These are phyloP conservation scores for Tremella mesenterica DNA, from an alignment of 768 basidiomycete genomes.

Conservation along the genomic window DNA sequence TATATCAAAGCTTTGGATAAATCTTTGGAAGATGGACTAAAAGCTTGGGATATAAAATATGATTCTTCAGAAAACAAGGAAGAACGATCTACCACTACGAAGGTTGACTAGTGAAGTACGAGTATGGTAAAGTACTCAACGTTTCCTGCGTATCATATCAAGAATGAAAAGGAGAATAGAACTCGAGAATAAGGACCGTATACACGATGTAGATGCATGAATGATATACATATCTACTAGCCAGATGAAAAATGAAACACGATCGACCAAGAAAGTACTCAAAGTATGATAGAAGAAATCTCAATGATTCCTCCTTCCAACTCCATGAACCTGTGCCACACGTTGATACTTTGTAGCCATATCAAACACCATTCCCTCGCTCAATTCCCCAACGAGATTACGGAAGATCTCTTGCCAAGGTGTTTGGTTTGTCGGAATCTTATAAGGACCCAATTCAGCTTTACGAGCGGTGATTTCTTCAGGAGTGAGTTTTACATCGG, in stretches of 20 bases:
- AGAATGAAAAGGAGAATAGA: too few species aligned
- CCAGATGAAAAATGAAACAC: too few species aligned
- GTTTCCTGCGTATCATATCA: too few species aligned
- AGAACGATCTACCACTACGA: too few species aligned
- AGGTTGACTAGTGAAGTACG: too few species aligned
- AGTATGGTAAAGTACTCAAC: too few species aligned
- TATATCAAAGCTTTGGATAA: background rate
- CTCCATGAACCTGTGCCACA: slow-evolving; percentile 35
- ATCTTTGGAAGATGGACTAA: background rate
- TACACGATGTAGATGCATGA: too few species aligned
- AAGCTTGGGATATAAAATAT: slow-evolving; percentile 1
- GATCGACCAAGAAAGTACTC: too few species aligned
- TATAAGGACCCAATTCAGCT: slow-evolving; percentile 28
- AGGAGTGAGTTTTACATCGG: slow-evolving; percentile 29
- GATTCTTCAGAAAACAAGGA: too few species aligned
- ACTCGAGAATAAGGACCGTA: too few species aligned
- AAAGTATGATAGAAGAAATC: too few species aligned
- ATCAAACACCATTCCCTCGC: slow-evolving; percentile 43
- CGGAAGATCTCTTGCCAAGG: slow-evolving; percentile 44
- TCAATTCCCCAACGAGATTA: slow-evolving; percentile 33
- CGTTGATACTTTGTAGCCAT: slow-evolving; percentile 39
- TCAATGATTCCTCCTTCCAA: slow-evolving; percentile 34
- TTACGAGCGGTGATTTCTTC: slow-evolving; percentile 35
- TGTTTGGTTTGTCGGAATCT: slow-evolving; percentile 33
- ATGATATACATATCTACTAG: too few species aligned